Evolutionary conservation across 352 stramenopile species (phyloP).

Genomic region (Globisporangium takayamanum): DNA sequence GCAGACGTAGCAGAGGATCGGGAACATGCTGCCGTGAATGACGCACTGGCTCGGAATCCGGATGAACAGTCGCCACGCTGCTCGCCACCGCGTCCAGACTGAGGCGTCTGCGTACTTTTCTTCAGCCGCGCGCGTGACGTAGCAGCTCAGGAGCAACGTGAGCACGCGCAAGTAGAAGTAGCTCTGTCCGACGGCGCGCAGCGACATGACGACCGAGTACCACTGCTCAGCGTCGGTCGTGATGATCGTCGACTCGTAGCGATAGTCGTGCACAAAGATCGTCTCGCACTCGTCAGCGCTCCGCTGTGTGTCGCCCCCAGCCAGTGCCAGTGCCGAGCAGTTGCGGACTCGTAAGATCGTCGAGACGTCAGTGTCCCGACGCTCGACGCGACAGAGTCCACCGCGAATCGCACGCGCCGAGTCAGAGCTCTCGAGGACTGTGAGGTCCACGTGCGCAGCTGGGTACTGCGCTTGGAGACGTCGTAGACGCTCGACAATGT

Average conservation of each 20-base stretch:
- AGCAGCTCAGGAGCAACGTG: slow-evolving; percentile 10
- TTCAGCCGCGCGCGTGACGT: slow-evolving; percentile 7
- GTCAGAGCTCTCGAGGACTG: slow-evolving; percentile 7
- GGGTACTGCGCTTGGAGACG: background rate
- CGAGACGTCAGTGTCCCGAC: slow-evolving; percentile 2
- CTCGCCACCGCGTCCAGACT: background rate
- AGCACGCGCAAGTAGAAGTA: slow-evolving; percentile 10
- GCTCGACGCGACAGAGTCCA: background rate
- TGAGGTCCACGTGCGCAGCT: slow-evolving; percentile 2
- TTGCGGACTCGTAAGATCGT: slow-evolving; percentile 9
- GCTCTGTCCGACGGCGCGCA: slow-evolving; percentile 12
- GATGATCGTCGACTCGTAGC: slow-evolving; percentile 25
- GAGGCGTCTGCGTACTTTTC: background rate
- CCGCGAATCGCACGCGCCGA: background rate
- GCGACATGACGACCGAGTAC: slow-evolving; percentile 18
- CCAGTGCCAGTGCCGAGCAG: background rate
- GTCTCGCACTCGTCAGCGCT: slow-evolving; percentile 19
- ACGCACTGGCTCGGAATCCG: slow-evolving; percentile 42
- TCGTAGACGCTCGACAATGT: background rate
- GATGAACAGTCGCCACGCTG: slow-evolving; percentile 23
- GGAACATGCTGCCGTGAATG: slow-evolving; percentile 40
- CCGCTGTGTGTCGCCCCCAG: too few relatives aligned
- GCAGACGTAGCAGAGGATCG: slow-evolving; percentile 33
- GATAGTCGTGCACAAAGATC: slow-evolving; percentile 35
- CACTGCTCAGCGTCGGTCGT: slow-evolving; percentile 22